Conservation (phyloP, 768 basidiomycete genomes). For the Boletus pseudo-olivaceus region DNA sequence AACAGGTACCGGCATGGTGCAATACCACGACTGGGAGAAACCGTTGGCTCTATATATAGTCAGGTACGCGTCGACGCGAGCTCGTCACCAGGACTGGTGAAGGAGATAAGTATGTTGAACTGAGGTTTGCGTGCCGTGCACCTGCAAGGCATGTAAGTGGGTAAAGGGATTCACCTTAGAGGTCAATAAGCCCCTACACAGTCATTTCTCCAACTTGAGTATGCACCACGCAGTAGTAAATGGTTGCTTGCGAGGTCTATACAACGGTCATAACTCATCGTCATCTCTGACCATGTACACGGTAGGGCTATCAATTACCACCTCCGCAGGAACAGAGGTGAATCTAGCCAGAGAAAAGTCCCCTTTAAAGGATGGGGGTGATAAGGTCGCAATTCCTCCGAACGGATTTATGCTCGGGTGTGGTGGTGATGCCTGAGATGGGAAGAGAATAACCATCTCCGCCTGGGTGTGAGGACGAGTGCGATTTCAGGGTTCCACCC, state of each 20-base stretch:
- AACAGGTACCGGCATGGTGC: too few relatives aligned
- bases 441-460: not conserved
- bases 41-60: not conserved
- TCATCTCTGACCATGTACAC: not conserved
- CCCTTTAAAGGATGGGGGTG: not conserved
- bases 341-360: not conserved
- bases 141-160: too few relatives aligned
- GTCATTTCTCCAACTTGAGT: not conserved
- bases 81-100: not conserved
- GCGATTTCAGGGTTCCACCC: not conserved
- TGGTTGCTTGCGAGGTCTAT: not conserved
- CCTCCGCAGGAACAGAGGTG: not conserved
- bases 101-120: too few relatives aligned
- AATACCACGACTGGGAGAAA: not conserved
- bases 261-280: not conserved
- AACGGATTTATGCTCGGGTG: not conserved
- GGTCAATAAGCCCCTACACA: not conserved
- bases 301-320: not conserved
- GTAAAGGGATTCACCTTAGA: too few relatives aligned
- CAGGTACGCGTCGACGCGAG: not conserved
- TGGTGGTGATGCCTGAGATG: not conserved
- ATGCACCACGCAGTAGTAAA: not conserved
- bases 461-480: not conserved
- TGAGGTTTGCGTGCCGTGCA: too few relatives aligned
- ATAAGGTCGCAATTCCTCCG: not conserved